A percentile compares a stretch with the other conserved stretches of the same genome.
Evolutionary conservation across 768 basidiomycete genomes (phyloP).

Genomic region (Panaeolus papilionaceus): DNA sequence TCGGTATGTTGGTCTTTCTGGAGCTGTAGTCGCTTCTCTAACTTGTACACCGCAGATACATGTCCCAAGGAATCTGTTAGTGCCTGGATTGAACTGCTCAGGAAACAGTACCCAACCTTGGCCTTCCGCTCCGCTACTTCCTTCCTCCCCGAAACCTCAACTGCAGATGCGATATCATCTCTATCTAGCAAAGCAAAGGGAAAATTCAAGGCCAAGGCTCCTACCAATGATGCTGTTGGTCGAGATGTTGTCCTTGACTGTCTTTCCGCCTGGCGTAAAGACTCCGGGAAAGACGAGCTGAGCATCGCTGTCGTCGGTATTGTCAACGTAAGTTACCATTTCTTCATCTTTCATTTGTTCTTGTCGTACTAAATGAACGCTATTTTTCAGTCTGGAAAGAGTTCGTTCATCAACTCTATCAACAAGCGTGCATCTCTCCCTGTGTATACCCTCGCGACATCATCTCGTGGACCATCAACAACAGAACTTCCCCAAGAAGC

Average conservation of each 20-base stretch:
- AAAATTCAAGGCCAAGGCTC: constrained; percentile 45
- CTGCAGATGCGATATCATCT: constrained; percentile 17
- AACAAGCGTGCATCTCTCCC: constrained; percentile 55
- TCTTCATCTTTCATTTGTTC: constrained; percentile 10
- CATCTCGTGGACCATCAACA: constrained; percentile 71
- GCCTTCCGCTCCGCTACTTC: constrained; percentile 77
- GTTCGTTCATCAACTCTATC: constrained; percentile 84
- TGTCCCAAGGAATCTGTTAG: constrained; percentile 79
- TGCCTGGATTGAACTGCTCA: constrained; percentile 70
- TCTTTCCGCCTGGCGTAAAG: constrained; percentile 53
- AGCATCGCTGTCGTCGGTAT: constrained; percentile 84
- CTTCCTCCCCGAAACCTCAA: constrained; percentile 54
- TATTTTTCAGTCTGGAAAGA: constrained; percentile 74
- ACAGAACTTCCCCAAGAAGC: constrained; percentile 73
- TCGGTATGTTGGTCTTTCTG: constrained; percentile 59
- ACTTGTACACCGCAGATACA: constrained; percentile 55
- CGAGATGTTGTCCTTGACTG: constrained; percentile 54
- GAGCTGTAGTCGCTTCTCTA: constrained; percentile 11
- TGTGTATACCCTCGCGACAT: constrained; percentile 61
- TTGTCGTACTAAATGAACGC: neutral
- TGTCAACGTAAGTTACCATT: constrained; percentile 65
- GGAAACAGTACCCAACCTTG: constrained; percentile 64
- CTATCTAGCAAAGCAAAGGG: constrained; percentile 40
- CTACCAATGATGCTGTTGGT: constrained; percentile 66
- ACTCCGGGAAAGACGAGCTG: constrained; percentile 57